phyloP scores from a whole-genome alignment of 768 basidiomycete genomes.

The Trametes cinnabarina region DNA sequence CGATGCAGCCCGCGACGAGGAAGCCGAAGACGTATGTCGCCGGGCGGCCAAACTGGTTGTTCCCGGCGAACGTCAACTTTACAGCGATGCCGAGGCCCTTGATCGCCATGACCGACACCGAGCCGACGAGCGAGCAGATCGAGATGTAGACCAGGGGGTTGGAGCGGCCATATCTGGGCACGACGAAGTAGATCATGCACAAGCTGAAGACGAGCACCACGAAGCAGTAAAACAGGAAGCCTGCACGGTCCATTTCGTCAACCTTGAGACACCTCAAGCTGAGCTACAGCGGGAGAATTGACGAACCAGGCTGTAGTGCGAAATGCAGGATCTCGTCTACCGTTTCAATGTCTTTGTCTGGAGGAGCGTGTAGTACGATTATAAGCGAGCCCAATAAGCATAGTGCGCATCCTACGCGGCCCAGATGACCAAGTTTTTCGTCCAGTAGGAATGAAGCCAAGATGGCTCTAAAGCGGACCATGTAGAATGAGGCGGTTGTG shows the following conservation, averaged over 20 bases:
- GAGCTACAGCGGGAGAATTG: no score
- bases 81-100: conserved; percentile 97
- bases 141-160: conserved; percentile 93
- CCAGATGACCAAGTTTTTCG: conserved; percentile 92
- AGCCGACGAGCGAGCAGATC: conserved; percentile 94
- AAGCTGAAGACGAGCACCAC: conserved; percentile 78
- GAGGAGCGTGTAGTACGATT: conserved; percentile 94
- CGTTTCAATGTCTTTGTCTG: conserved; percentile 88
- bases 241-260: conserved; percentile 38
- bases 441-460: conserved; percentile 90
- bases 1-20: conserved; percentile 77
- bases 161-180: conserved; percentile 80
- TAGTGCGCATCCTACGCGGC: conserved; percentile 79
- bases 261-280: no score
- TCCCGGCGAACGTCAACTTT: conserved; percentile 88
- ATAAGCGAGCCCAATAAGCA: conserved; percentile 87
- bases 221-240: conserved; percentile 88
- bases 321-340: conserved; percentile 92
- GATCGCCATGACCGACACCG: conserved; percentile 96
- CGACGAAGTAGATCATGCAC: conserved; percentile 84
- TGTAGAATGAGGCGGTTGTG: neutral
- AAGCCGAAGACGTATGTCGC: conserved; percentile 94
- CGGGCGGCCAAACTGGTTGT: conserved; percentile 92
- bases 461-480: conserved; percentile 59
- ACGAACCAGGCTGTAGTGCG: conserved; percentile 83